phyloP scores from a whole-genome alignment of 208 protist species.

The Giardia muris region DNA sequence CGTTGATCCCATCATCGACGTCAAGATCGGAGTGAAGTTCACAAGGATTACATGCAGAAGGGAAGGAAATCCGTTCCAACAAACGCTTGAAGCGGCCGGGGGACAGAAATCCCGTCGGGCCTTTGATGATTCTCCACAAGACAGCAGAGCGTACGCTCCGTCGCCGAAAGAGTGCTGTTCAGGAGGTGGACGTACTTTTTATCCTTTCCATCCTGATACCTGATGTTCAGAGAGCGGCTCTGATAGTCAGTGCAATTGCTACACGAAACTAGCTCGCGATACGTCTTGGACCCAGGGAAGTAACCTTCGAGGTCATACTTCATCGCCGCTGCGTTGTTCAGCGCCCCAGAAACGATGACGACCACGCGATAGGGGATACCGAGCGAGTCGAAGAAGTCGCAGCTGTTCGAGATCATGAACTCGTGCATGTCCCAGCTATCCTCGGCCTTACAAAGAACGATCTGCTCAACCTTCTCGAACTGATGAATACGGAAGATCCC shows the following conservation, averaged over 20 bases:
- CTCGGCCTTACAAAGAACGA: conserved; percentile 61
- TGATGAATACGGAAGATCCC: conserved; percentile 84
- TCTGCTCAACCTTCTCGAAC: conserved; percentile 87
- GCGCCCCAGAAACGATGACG: conserved; percentile 69
- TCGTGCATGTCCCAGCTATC: conserved; percentile 66
- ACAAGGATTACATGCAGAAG: conserved; percentile 36
- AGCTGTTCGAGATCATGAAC: conserved; percentile 64
- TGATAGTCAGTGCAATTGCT: conserved; percentile 99
- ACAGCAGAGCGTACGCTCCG: conserved; percentile 91
- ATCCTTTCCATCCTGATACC: conserved; percentile 39
- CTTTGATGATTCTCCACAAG: conserved; percentile 98
- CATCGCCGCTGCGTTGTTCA: conserved; percentile 94
- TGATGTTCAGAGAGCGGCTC: conserved; percentile 58
- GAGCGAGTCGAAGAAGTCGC: conserved; percentile 74
- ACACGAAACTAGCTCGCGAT: conserved; percentile 95
- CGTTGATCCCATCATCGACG: neutral
- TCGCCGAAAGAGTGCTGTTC: conserved; percentile 79
- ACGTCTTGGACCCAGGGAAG: conserved; percentile 82
- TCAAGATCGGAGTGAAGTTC: too few relatives aligned
- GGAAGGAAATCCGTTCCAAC: conserved; percentile 54
- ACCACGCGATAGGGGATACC: conserved; percentile 72
- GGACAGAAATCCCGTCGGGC: conserved; percentile 62
- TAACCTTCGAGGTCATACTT: conserved; percentile 98
- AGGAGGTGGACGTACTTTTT: conserved; percentile 93
- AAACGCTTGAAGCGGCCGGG: conserved; percentile 55